These are phyloP conservation scores for Secale cereale DNA, from an alignment of 176 grass and related monocot genomes.

Conservation along the genomic window DNA sequence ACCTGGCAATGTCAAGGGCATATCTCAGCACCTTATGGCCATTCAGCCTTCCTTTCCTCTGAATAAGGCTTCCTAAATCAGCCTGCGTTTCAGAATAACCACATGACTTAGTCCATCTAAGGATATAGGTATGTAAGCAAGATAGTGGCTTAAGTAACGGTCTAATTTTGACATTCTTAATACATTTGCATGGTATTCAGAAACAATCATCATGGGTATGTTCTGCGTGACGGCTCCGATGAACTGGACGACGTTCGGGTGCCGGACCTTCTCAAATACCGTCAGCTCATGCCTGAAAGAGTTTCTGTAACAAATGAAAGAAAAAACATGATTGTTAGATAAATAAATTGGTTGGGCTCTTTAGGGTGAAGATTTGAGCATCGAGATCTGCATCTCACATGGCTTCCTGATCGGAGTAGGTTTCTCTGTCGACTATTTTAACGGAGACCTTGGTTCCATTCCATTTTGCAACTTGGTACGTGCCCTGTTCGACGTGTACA, in stretches of 20 bases:
- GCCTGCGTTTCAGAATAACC: constrained; percentile 30
- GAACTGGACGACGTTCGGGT: constrained; percentile 88
- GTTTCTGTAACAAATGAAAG: constrained; percentile 42
- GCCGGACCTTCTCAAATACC: constrained; percentile 78
- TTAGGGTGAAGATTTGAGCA: not conserved
- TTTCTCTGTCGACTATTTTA: constrained; percentile 91
- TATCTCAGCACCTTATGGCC: constrained; percentile 83
- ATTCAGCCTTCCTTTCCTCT: constrained; percentile 76
- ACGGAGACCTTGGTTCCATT: constrained; percentile 91
- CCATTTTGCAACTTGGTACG: constrained; percentile 93
- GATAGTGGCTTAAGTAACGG: not conserved
- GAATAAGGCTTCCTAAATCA: constrained; percentile 75
- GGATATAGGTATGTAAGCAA: not conserved
- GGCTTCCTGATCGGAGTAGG: constrained; percentile 64
- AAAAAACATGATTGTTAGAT: not conserved
- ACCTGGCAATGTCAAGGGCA: constrained; percentile 95
- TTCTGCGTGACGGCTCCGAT: constrained; percentile 90
- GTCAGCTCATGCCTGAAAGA: constrained; percentile 81
- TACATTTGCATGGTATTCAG: constrained; percentile 74
- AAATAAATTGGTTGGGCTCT: not conserved
- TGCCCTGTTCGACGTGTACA: constrained; percentile 41
- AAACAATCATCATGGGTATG: constrained; percentile 98
- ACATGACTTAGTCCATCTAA: not conserved
- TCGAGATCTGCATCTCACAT: constrained; percentile 44
- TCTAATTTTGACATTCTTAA: not conserved